Conservation (phyloP, 139 green algal genomes). For the Chlorella sp. region DNA sequence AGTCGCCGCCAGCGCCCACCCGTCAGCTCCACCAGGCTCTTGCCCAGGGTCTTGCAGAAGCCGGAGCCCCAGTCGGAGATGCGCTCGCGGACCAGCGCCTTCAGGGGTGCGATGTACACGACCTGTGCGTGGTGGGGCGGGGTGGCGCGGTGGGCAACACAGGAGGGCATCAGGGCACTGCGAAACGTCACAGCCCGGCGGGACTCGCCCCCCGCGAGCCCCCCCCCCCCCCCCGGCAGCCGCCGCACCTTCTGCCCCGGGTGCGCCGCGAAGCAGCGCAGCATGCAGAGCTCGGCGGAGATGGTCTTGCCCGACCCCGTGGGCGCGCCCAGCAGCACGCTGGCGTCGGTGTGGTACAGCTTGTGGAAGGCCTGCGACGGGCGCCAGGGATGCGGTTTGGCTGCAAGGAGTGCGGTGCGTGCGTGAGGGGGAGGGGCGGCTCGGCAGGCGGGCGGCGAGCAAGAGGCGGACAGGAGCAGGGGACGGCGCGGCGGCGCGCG, state of each 20-base stretch:
- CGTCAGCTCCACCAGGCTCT: constrained; percentile 92
- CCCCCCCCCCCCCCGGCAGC: neutral
- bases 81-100: constrained; percentile 92
- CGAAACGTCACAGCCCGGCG: too few species aligned
- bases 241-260: constrained; percentile 63
- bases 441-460: neutral
- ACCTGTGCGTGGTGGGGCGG: constrained; percentile 38
- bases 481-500: too few species aligned
- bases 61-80: constrained; percentile 91
- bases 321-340: constrained; percentile 94
- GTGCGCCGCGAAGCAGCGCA: constrained; percentile 78
- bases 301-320: constrained; percentile 96
- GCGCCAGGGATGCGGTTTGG: too few species aligned
- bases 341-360: constrained; percentile 95
- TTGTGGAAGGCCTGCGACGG: constrained; percentile 90
- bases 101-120: constrained; percentile 98
- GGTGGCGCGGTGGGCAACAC: neutral
- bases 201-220: neutral
- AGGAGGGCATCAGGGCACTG: neutral
- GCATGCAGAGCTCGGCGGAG: constrained; percentile 89
- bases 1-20: too few species aligned
- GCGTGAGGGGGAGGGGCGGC: neutral
- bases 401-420: neutral
- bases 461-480: too few species aligned
- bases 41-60: constrained; percentile 77